Conservation (phyloP, 768 basidiomycete species). For the Lactarius evosmus region DNA sequence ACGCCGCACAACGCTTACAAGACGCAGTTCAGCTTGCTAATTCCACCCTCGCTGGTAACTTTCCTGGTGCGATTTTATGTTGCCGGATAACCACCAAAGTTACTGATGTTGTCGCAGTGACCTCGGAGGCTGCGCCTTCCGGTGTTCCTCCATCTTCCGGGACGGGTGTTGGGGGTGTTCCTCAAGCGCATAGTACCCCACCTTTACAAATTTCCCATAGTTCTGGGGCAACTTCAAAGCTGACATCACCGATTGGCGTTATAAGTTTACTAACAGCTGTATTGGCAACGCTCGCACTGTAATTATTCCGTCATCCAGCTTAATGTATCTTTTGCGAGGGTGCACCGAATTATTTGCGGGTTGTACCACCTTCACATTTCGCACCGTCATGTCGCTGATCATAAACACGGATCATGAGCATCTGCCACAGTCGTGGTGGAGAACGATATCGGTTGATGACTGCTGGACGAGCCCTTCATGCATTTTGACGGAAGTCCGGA, state of each 20-base stretch:
- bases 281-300: conserved; percentile 11
- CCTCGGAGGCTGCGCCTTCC: conserved; percentile 43
- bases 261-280: conserved; percentile 15
- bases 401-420: background rate
- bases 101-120: conserved; percentile 35
- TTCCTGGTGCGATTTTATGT: conserved; percentile 32
- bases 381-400: background rate
- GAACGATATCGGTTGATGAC: background rate
- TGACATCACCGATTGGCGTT: conserved; percentile 1
- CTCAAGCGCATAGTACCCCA: conserved; percentile 24
- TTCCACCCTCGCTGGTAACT: conserved; percentile 32
- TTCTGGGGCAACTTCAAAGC: background rate
- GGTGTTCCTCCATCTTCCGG: conserved; percentile 30
- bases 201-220: conserved; percentile 1
- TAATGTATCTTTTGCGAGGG: background rate
- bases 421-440: background rate
- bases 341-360: background rate
- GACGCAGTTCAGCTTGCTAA: conserved; percentile 37
- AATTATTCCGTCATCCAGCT: background rate
- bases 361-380: background rate
- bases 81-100: background rate
- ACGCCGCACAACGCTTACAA: conserved; percentile 44
- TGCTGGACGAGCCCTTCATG: background rate
- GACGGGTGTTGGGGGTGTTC: conserved; percentile 26
- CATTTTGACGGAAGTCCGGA: background rate